phyloP scores from a whole-genome alignment of 371 early-diverging fungal genomes.

The Mortierella sp. region DNA sequence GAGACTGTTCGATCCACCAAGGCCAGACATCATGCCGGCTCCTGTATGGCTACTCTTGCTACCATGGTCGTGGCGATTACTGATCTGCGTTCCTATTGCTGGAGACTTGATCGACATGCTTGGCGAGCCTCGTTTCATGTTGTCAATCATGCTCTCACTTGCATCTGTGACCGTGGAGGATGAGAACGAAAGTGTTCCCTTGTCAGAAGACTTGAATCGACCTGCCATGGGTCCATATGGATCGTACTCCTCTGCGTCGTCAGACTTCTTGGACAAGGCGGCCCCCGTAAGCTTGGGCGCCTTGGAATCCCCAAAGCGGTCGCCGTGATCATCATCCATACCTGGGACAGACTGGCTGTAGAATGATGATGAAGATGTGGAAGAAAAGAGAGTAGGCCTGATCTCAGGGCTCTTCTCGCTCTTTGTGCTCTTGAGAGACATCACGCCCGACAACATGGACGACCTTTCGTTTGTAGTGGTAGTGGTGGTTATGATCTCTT shows the following conservation, averaged over 20 bases:
- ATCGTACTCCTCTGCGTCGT: conserved; percentile 23
- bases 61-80: conserved; percentile 40
- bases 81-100: conserved; percentile 23
- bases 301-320: neutral
- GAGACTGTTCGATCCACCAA: conserved; percentile 26
- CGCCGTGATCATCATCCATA: conserved; percentile 16
- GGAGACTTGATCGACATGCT: conserved; percentile 30
- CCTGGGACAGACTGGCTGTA: conserved; percentile 48
- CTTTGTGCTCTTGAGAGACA: neutral
- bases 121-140: neutral
- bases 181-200: too few species aligned
- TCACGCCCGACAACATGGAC: too few species aligned
- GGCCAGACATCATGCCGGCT: conserved; percentile 1
- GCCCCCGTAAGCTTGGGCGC: neutral
- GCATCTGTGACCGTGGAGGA: conserved; percentile 1
- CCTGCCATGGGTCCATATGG: conserved; percentile 28
- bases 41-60: conserved; percentile 3
- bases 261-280: conserved; percentile 20
- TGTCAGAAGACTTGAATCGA: too few species aligned
- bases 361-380: conserved; percentile 26
- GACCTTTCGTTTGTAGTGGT: neutral
- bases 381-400: conserved; percentile 2
- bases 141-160: conserved; percentile 22
- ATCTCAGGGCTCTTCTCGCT: too few species aligned
- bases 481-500: neutral